Evolutionary conservation across 257 asterid species (phyloP).

Genomic region (Datura wrightii): DNA sequence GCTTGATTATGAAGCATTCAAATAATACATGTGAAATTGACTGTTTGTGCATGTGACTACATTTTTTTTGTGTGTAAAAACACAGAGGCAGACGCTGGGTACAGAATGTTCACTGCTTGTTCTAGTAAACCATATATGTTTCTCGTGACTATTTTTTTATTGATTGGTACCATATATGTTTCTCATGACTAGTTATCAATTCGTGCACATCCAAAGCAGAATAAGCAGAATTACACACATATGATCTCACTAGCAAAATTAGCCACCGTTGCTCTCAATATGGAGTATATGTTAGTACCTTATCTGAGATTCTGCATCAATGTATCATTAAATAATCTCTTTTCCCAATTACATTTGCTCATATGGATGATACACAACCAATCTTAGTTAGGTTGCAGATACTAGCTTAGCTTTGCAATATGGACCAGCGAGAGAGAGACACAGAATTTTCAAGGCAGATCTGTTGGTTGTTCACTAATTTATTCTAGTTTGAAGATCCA

Average conservation of each 20-base stretch:
- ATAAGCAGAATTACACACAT: not conserved
- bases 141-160: too few relatives aligned
- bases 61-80: not conserved
- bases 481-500: too few relatives aligned
- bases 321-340: not conserved
- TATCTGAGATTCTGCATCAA: not conserved
- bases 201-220: too few relatives aligned
- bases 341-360: not conserved
- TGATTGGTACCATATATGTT: too few relatives aligned
- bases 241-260: not conserved
- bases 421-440: not conserved
- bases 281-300: not conserved
- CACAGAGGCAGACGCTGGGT: not conserved
- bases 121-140: not conserved
- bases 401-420: not conserved
- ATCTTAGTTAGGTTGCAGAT: not conserved
- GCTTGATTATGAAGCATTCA: constrained; percentile 3
- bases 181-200: too few relatives aligned
- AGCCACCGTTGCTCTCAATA: not conserved
- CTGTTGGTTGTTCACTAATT: too few relatives aligned
- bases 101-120: not conserved
- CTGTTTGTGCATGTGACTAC: not conserved
- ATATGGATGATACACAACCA: not conserved
- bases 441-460: too few relatives aligned
- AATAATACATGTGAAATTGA: not conserved